phyloP scores from a whole-genome alignment of 805 yeast genomes.

The Kodamaea nitidulidarum region DNA sequence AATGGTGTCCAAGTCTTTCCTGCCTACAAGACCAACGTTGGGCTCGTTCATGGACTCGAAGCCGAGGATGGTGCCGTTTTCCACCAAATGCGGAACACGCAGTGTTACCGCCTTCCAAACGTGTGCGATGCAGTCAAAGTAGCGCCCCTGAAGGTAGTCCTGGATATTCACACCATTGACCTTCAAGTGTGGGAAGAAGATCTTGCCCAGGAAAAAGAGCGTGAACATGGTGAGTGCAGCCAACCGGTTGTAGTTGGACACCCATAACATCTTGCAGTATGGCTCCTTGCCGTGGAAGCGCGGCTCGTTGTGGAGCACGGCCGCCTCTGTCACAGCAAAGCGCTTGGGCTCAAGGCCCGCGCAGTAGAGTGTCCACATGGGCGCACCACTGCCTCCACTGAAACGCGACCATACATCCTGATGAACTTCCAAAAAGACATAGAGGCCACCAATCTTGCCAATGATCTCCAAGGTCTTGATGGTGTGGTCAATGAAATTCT shows the following conservation, averaged over 20 bases:
- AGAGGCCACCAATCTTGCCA: conserved; percentile 63
- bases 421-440: conserved; percentile 82
- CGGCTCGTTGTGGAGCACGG: conserved; percentile 62
- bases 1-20: conserved; percentile 46
- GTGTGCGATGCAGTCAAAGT: conserved; percentile 46
- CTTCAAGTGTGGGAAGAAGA: conserved; percentile 70
- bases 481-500: conserved; percentile 68
- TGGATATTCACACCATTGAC: conserved; percentile 76
- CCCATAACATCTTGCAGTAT: conserved; percentile 89
- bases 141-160: conserved; percentile 66
- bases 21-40: conserved; percentile 68
- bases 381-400: conserved; percentile 91
- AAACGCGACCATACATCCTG: conserved; percentile 93
- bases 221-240: conserved; percentile 83
- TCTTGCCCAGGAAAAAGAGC: conserved; percentile 72
- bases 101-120: conserved; percentile 30
- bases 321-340: conserved; percentile 74
- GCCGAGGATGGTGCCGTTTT: conserved; percentile 59
- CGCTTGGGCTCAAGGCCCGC: conserved; percentile 80
- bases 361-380: conserved; percentile 86
- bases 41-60: conserved; percentile 88
- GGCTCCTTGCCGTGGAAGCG: conserved; percentile 36
- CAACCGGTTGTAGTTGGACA: conserved; percentile 75
- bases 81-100: conserved; percentile 30
- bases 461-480: conserved; percentile 56